Evolutionary conservation across 495 filamentous ascomycete genomes (phyloP), one percentile per base, ranked within the genome.

Genomic region (Lentithecium fluviatile): DNA sequence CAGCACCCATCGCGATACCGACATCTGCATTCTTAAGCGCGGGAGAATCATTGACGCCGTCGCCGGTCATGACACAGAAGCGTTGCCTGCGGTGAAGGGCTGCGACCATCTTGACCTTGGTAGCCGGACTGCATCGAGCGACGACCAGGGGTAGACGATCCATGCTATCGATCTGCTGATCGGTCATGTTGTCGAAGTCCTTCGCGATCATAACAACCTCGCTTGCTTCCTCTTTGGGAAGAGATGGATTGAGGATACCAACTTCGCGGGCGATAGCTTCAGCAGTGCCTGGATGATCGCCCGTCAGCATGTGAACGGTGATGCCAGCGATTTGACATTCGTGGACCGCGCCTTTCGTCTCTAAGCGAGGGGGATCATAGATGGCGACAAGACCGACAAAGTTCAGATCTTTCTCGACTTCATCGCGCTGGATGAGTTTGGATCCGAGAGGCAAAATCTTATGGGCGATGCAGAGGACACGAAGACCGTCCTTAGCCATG

Each of bases 41-140:
- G 1, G 88, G 88, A 2, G 87, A 85, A 70, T 91, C 89, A 66
- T 93, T 93, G 58, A 91, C 88, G 55, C 89, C 89, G 55, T 91
- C 88, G 66, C 89, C 88, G 12, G 88, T 91, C 78, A 92, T 88
- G 32, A 84, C 87, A 19, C 85, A 87, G 59, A 88, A 85, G 1
- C n/a, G 34, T 74, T 73, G 34, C 77, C 80, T 48, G 79, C 85
- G 80, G 52, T 87, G 85, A 52, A 90, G 67, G 4, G 86, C 85
- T 45, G 87, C 81, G 21, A 91, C 85, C 81, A 89, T 88, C 47
- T 85, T 84, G 36, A 89, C 83, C 67, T 89, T 89, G 19, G 85
- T 87, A 51, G 81, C 77, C 0, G 86, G 86, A n/a, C 83, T 81
- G 57, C 85, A 88, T 47, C 86, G 79, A 65, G 87, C 84, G 64